These are phyloP conservation scores for Isoetes engelmannii DNA, from an alignment of 83 land plant genomes.

Conservation along the genomic window DNA sequence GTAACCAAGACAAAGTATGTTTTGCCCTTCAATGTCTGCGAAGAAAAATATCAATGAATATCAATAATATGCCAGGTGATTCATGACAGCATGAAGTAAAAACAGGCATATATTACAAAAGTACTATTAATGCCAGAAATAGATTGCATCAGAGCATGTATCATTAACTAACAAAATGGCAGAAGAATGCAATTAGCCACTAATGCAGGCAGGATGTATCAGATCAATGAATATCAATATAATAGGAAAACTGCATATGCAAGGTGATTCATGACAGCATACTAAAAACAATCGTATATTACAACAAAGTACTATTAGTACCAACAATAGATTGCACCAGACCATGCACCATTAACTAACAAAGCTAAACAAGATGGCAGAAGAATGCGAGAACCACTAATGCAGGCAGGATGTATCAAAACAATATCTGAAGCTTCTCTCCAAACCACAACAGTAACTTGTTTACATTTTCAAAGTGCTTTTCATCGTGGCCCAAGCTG, in stretches of 20 bases:
- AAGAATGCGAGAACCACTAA: no score
- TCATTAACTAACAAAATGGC: no score
- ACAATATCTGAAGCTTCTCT: background rate
- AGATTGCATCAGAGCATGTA: no score
- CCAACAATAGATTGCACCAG: no score
- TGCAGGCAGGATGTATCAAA: no score
- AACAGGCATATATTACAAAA: background rate
- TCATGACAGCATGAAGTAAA: background rate
- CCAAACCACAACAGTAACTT: no score
- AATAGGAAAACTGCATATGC: background rate
- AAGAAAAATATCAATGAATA: conserved; percentile 5
- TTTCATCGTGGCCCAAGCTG: no score
- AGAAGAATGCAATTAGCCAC: no score
- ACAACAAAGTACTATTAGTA: background rate
- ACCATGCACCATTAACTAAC: no score
- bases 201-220: no score
- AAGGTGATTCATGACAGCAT: background rate
- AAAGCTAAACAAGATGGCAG: no score
- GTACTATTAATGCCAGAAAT: background rate
- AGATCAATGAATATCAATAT: background rate
- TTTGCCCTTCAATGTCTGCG: conserved; percentile 57
- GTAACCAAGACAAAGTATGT: conserved; percentile 75
- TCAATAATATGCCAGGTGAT: background rate
- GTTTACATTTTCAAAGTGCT: no score
- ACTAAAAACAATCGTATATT: background rate